Conservation (phyloP, 129 eudicot genomes). For the Daucus carota region DH1_v3.0 NC_030387.2:41019001-41019500, state of each 20-base stretch:
- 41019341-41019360: conserved; percentile 49
- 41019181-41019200: conserved; percentile 84
- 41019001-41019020: conserved; percentile 13
- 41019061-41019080: conserved; percentile 4
- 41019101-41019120: neutral
- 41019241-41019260: conserved; percentile 58
- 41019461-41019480: conserved; percentile 79
- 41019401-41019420: conserved; percentile 21
- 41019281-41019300: conserved; percentile 79
- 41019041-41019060: conserved; percentile 13
- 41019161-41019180: conserved; percentile 28
- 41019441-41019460: conserved; percentile 80
- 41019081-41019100: neutral
- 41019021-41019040: conserved; percentile 23
- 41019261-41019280: conserved; percentile 76
- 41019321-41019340: conserved; percentile 61
- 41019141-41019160: neutral
- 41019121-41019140: neutral
- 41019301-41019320: conserved; percentile 78
- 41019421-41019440: conserved; percentile 61
- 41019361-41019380: conserved; percentile 1
- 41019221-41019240: conserved; percentile 87
- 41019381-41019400: neutral
- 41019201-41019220: conserved; percentile 97
- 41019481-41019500: conserved; percentile 97